Evolutionary conservation across 1,284 basidiomycete genomes (phyloP).

Genomic region (Cutaneotrichosporon sp.): DNA sequence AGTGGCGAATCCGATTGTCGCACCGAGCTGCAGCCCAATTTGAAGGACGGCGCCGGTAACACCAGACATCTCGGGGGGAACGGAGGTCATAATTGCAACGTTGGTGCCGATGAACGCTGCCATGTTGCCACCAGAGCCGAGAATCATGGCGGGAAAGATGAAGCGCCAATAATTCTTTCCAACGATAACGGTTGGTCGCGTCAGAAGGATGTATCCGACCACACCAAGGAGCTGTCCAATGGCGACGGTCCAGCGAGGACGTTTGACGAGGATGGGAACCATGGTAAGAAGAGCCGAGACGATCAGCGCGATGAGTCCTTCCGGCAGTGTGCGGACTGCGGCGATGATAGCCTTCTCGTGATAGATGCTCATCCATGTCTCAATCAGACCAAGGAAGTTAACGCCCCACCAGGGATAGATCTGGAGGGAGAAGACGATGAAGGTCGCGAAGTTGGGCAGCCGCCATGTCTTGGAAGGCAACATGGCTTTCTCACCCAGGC

Average conservation of each 20-base stretch:
- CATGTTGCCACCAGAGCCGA: conserved; percentile 32
- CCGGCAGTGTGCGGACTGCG: conserved; percentile 29
- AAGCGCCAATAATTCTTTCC: conserved; percentile 33
- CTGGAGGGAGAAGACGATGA: conserved; percentile 34
- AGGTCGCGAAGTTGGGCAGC: conserved; percentile 40
- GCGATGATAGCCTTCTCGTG: conserved; percentile 27
- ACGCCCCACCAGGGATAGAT: conserved; percentile 41
- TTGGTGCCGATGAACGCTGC: conserved; percentile 23
- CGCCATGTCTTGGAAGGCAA: conserved; percentile 39
- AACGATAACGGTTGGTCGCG: conserved; percentile 10
- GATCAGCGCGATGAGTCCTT: conserved; percentile 22
- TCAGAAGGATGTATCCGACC: conserved; percentile 30
- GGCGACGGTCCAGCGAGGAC: conserved; percentile 26
- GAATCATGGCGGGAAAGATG: conserved; percentile 31
- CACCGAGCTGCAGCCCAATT: conserved; percentile 38
- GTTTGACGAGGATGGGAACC: conserved; percentile 18
- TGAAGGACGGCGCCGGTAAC: conserved; percentile 45
- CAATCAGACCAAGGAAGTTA: conserved; percentile 22
- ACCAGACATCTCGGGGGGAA: conserved; percentile 34
- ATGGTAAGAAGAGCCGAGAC: conserved; percentile 13
- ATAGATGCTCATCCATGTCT: conserved; percentile 20
- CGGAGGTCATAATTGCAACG: conserved; percentile 37
- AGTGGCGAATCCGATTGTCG: conserved; percentile 35
- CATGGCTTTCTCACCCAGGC: conserved; percentile 35
- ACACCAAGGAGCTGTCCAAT: conserved; percentile 23